These are phyloP conservation scores for Aschersonia sp. DNA, from an alignment of 2,329 filamentous ascomycete species.

Conservation along the genomic window DNA sequence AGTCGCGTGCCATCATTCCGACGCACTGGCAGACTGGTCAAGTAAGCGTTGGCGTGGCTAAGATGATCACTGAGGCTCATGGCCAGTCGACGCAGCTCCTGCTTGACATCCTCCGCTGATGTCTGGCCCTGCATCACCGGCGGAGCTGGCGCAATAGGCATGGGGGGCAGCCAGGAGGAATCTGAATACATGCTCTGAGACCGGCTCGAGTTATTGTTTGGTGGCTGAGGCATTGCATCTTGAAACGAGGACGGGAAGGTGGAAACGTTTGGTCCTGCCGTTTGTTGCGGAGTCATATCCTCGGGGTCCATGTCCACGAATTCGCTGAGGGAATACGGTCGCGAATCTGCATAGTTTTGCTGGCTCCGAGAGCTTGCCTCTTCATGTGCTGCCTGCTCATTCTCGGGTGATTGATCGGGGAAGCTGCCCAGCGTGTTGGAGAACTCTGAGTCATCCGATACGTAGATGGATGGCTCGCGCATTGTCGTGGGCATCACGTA, in stretches of 20 bases:
- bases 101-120: conserved; percentile 33
- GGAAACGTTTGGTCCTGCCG: conserved; percentile 9
- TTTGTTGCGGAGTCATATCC: conserved; percentile 16
- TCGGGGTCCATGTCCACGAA: conserved; percentile 26
- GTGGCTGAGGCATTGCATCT: conserved; percentile 9
- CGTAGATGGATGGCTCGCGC: conserved; percentile 45
- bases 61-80: conserved; percentile 35
- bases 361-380: conserved; percentile 3
- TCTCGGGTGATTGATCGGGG: conserved; percentile 4
- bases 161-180: conserved; percentile 16
- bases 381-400: conserved; percentile 6
- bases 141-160: conserved; percentile 30
- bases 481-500: conserved; percentile 27
- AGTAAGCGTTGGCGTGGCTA: conserved; percentile 27
- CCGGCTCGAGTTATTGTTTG: conserved; percentile 7
- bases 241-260: conserved; percentile 2
- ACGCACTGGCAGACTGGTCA: conserved; percentile 24
- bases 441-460: conserved; percentile 42
- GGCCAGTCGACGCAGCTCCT: conserved; percentile 34
- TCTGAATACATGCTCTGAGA: conserved; percentile 6
- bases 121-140: conserved; percentile 41
- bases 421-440: conserved; percentile 21
- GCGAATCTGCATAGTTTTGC: conserved; percentile 5
- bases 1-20: conserved; percentile 16
- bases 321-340: conserved; percentile 24